A percentile compares a stretch with the other conserved stretches of the same genome.
These are phyloP conservation scores for Angomonas deanei DNA, from an alignment of 208 protist genomes.

Conservation along the genomic window DNA sequence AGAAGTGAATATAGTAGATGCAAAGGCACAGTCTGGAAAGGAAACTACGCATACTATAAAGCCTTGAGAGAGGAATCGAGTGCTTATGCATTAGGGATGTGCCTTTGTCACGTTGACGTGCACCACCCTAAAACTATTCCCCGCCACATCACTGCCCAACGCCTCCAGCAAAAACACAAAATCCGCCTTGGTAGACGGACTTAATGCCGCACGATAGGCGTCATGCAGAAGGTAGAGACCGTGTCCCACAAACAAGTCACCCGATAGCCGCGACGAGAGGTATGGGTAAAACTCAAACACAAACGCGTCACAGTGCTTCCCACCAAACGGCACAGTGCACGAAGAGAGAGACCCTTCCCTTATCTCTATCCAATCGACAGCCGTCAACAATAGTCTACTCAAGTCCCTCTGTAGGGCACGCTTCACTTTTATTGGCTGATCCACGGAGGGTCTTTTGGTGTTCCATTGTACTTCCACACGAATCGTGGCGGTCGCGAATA, in stretches of 20 bases:
- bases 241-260: too few species aligned
- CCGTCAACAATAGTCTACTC: neutral
- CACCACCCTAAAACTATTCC: neutral
- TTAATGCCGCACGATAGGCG: too few species aligned
- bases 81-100: constrained; percentile 3
- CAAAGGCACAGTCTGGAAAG: neutral
- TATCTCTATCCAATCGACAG: neutral
- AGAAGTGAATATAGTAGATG: neutral
- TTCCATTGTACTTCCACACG: neutral
- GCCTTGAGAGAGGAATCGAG: neutral
- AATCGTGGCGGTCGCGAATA: neutral
- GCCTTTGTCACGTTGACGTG: neutral
- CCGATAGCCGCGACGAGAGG: too few species aligned
- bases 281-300: too few species aligned
- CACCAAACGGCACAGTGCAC: too few species aligned
- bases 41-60: constrained; percentile 5
- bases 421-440: too few species aligned
- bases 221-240: too few species aligned
- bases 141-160: neutral
- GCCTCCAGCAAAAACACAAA: neutral
- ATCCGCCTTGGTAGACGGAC: neutral
- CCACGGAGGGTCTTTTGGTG: too few species aligned
- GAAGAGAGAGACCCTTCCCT: neutral
- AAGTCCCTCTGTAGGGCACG: neutral
- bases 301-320: too few species aligned